Percentiles rank a stretch among this genome's conserved stretches.
phyloP scores from a whole-genome alignment of 2,329 filamentous ascomycete genomes.

The Fusarium beomiforme region DNA sequence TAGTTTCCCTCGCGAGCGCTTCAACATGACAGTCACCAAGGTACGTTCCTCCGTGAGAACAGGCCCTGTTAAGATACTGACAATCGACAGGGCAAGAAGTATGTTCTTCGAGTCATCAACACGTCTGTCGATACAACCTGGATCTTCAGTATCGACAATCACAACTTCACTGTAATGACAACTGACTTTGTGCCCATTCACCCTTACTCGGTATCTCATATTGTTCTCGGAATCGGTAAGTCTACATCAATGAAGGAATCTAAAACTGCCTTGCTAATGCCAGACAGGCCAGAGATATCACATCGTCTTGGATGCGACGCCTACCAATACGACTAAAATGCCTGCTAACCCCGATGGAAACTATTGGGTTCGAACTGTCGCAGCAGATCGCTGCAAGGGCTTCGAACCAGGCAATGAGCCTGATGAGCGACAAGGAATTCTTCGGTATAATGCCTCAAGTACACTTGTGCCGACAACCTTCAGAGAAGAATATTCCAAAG shows the following conservation, averaged over 20 bases:
- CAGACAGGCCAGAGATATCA: not conserved
- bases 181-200: not conserved
- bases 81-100: not conserved
- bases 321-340: not conserved
- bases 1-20: slow-evolving; percentile 7
- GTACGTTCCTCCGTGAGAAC: accelerated
- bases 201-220: not conserved
- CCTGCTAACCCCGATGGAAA: not conserved
- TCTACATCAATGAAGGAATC: too few species aligned
- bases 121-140: not conserved
- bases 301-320: not conserved
- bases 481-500: not conserved
- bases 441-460: not conserved
- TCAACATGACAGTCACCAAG: slow-evolving; percentile 9
- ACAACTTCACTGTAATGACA: not conserved
- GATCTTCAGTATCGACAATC: slow-evolving; percentile 1
- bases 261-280: too few species aligned
- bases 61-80: not conserved
- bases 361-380: not conserved
- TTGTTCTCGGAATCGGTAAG: not conserved
- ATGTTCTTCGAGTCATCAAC: not conserved
- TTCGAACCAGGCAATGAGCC: not conserved
- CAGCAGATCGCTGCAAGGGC: not conserved
- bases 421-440: not conserved
- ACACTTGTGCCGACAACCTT: not conserved